These are phyloP conservation scores for Rhynchosporium secalis DNA, from an alignment of 2,329 filamentous ascomycete genomes.

Conservation along the genomic window DNA sequence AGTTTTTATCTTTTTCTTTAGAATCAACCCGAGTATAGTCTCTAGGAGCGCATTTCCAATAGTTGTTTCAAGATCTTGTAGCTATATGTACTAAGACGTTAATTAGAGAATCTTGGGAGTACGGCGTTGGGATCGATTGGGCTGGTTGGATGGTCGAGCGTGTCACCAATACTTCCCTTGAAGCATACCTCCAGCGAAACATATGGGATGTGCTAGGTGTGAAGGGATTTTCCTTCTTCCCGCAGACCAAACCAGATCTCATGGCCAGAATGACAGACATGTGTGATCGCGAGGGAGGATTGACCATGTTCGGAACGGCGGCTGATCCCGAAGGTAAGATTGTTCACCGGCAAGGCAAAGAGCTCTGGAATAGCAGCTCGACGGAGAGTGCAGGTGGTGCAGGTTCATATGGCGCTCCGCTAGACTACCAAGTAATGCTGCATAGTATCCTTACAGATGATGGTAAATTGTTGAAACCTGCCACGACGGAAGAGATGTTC, in stretches of 20 bases:
- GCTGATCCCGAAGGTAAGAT: constrained; percentile 22
- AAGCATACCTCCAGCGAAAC: constrained; percentile 48
- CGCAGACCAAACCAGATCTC: constrained; percentile 22
- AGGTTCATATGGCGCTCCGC: constrained; percentile 41
- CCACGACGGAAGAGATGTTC: constrained; percentile 49
- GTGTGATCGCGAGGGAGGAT: constrained; percentile 26
- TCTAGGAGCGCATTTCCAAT: too few relatives aligned
- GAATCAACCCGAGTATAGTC: too few relatives aligned
- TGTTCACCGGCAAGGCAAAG: constrained; percentile 6
- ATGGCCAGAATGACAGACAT: constrained; percentile 27
- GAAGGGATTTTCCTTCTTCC: constrained; percentile 29
- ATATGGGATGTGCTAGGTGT: constrained; percentile 41
- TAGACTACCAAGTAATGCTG: constrained; percentile 48
- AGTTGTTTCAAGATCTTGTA: too few relatives aligned
- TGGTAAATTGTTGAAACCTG: constrained; percentile 46
- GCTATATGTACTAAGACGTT: too few relatives aligned
- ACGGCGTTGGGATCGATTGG: constrained; percentile 56
- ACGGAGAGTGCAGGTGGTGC: constrained; percentile 39
- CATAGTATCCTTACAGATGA: constrained; percentile 51
- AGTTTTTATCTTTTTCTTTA: too few relatives aligned
- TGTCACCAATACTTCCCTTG: constrained; percentile 25
- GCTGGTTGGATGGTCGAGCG: constrained; percentile 53
- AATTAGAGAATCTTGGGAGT: constrained; percentile 53
- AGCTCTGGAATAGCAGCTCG: constrained; percentile 2
- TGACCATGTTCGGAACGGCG: constrained; percentile 21